These are phyloP conservation scores for Moesziomyces antarcticus DNA, from an alignment of 1,284 basidiomycete species.

Conservation along the genomic window DNA sequence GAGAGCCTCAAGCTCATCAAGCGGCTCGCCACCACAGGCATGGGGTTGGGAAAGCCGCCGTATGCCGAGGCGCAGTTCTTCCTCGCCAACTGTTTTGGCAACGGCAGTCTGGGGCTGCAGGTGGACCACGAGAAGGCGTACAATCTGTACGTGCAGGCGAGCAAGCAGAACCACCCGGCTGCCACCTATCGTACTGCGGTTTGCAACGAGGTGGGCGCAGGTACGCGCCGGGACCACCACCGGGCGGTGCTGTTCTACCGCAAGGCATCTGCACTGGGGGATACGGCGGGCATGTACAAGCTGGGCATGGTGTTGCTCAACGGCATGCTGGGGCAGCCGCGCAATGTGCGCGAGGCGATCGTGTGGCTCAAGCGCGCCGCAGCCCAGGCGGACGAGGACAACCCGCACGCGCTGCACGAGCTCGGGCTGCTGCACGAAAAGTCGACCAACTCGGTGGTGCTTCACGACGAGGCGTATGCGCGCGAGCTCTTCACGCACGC, in stretches of 20 bases:
- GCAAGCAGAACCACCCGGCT: slow-evolving; percentile 94
- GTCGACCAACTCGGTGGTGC: slow-evolving; percentile 66
- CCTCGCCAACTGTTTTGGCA: slow-evolving; percentile 96
- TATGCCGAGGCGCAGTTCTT: slow-evolving; percentile 99
- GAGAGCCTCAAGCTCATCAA: slow-evolving; percentile 94
- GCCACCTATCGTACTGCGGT: slow-evolving; percentile 97
- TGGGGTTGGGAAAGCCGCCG: slow-evolving; percentile 71
- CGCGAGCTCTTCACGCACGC: slow-evolving; percentile 90
- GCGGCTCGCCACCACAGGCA: slow-evolving; percentile 85
- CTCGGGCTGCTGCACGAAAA: slow-evolving; percentile 89
- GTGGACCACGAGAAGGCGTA: slow-evolving; percentile 98
- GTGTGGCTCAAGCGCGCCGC: slow-evolving; percentile 95
- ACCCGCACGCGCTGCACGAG: slow-evolving; percentile 97
- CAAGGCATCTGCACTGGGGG: slow-evolving; percentile 93
- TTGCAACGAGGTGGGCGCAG: slow-evolving; percentile 99
- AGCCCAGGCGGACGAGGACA: slow-evolving; percentile 96
- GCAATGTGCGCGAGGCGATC: slow-evolving; percentile 89
- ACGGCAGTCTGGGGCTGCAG: slow-evolving; percentile 89
- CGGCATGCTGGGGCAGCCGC: slow-evolving; percentile 83
- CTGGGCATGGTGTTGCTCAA: slow-evolving; percentile 93
- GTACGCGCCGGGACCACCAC: slow-evolving; percentile 87
- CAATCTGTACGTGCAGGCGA: slow-evolving; percentile 96
- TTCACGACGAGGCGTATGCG: slow-evolving; percentile 80
- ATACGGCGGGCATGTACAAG: slow-evolving; percentile 99
- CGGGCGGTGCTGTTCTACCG: slow-evolving; percentile 95